Conservation (phyloP, 2,329 filamentous ascomycete species). For the Aspergillus aculeatus region DNA sequence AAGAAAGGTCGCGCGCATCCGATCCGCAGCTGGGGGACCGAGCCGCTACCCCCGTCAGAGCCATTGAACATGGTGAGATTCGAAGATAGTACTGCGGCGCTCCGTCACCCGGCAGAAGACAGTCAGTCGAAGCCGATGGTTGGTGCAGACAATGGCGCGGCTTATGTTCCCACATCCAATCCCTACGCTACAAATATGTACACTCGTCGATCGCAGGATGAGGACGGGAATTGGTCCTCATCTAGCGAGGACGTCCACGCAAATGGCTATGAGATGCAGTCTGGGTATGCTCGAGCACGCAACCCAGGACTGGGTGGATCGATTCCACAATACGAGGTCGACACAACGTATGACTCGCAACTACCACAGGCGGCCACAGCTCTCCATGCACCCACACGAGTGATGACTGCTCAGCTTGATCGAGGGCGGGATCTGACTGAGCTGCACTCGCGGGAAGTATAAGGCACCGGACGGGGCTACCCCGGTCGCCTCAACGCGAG, state of each 20-base stretch:
- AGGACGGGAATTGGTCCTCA: constrained; percentile 35
- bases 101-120: constrained; percentile 36
- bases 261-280: constrained; percentile 40
- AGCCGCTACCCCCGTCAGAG: constrained; percentile 33
- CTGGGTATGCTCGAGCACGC: constrained; percentile 26
- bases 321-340: constrained; percentile 25
- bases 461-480: background rate
- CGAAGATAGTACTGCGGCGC: constrained; percentile 25
- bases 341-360: constrained; percentile 32
- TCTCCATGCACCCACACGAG: constrained; percentile 13
- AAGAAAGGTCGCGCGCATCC: constrained; percentile 60
- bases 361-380: constrained; percentile 11
- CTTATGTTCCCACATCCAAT: constrained; percentile 23
- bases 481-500: background rate
- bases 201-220: constrained; percentile 29
- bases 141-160: constrained; percentile 11
- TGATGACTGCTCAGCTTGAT: constrained; percentile 11
- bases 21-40: constrained; percentile 57
- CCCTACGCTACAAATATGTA: constrained; percentile 28
- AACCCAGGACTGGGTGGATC: constrained; percentile 22
- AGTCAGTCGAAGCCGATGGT: constrained; percentile 7
- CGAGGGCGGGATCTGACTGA: constrained; percentile 23
- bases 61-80: constrained; percentile 10
- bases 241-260: constrained; percentile 40
- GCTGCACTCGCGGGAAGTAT: constrained; percentile 15